Base-by-base conservation (phyloP, 2,329 filamentous ascomycete species). In the Talaromyces pinophilus region DNA sequence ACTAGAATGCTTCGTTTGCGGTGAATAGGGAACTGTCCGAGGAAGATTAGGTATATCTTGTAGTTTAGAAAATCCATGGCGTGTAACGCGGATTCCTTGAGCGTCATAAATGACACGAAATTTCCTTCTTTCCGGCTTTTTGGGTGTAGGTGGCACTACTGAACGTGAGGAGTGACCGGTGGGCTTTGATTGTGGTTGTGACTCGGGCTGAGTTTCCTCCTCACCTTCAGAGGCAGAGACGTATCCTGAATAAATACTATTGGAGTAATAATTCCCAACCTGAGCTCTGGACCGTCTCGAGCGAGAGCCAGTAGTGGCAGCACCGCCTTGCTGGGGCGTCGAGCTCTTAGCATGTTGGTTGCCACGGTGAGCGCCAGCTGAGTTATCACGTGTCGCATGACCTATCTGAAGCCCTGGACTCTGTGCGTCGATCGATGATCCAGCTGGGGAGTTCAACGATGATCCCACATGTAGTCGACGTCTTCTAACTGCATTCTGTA, bases 211-310 rank as follows among this genome's bases (percentile, higher is more conserved):
- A 3, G 11, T 57, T 55, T 52, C 66, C 42, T 46, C 54, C 28
- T 69, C 67, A 7, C 68, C 66, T 25, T 63, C 65, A 48, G 60
- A 63, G 3, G 5, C 50, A 19, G 30, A 33, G n/a, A 55, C 35
- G 7, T 69, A 69, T 2, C 68, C 64, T 3, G 44, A 63, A 46
- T 74, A 68, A 6, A 67, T 63, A 6, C 68, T 38, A 35, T 66
- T 71, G 15, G 71, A 65, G 59, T 74, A 78, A 59, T 80, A 79
- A 22, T 79, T 79, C 1, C 17, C 54, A 2, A 76, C 75, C 3
- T 70, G 71, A 5, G 61, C 71, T 64, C 69, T 72, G 42, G 70
- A 65, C 19, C 77, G 73, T 63, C 66, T 59, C 35, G 76, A 75
- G 3, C 77, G 73, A 52, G 54, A 25, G 19, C 44, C 28, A 42